Conservation (phyloP, 129 eudicot genomes). For the Ambrosia trifida region DNA sequence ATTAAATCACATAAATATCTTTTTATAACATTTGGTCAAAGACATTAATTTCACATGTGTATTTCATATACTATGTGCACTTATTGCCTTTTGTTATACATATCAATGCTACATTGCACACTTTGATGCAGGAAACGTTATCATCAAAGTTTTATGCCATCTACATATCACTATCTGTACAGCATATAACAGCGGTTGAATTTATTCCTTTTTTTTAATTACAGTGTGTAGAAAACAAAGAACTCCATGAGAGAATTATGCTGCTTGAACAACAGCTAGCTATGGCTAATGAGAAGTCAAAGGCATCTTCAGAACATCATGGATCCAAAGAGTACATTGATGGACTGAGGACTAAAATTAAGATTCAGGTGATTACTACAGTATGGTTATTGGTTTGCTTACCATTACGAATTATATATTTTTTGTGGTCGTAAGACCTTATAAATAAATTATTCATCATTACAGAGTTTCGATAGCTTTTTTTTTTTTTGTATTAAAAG, state of each 20-base stretch:
- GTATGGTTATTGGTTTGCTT: not conserved
- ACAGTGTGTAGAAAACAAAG: constrained; percentile 80
- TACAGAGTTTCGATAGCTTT: not conserved
- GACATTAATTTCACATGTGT: constrained; percentile 7
- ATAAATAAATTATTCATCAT: not conserved
- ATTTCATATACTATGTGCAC: not conserved
- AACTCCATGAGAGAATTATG: constrained; percentile 68
- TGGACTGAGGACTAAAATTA: constrained; percentile 68
- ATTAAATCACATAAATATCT: constrained; percentile 1
- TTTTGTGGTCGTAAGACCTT: not conserved
- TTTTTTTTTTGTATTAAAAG: too few species aligned
- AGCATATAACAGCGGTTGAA: not conserved
- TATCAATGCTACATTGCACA: not conserved
- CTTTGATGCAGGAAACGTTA: not conserved
- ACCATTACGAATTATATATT: not conserved
- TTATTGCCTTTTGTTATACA: constrained; percentile 1
- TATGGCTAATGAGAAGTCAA: constrained; percentile 45
- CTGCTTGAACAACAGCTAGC: constrained; percentile 76
- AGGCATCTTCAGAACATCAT: constrained; percentile 38
- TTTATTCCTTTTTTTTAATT: constrained; percentile 19
- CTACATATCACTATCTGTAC: constrained; percentile 2
- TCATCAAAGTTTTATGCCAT: constrained; percentile 11
- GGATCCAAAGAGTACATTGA: constrained; percentile 59
- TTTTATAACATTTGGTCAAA: constrained; percentile 8
- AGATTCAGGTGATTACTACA: constrained; percentile 61